Conservation (phyloP, 2,329 filamentous ascomycete species). For the Penicillium decumbens region DNA sequence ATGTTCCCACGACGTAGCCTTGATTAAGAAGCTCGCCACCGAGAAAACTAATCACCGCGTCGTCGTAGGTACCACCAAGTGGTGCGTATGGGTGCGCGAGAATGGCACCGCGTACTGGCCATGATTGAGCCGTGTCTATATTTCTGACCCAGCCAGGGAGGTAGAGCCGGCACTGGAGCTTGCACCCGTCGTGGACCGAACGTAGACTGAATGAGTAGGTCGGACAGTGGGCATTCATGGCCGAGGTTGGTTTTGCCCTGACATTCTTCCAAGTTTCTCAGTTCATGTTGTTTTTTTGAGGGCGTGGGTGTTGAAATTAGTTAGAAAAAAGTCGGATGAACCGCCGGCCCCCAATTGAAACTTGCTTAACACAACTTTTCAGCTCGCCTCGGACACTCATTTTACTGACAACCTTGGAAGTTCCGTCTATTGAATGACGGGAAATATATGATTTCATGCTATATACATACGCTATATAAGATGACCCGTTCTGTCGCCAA, state of each 20-base stretch:
- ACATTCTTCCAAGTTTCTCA: background rate
- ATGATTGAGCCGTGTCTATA: slow-evolving; percentile 21
- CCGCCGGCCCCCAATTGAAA: background rate
- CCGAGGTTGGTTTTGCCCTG: background rate
- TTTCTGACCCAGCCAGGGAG: slow-evolving; percentile 50
- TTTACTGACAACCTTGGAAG: background rate
- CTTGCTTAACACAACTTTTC: background rate
- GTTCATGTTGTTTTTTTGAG: background rate
- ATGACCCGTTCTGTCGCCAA: background rate
- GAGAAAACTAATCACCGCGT: slow-evolving; percentile 67
- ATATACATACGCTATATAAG: background rate
- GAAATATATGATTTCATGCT: background rate
- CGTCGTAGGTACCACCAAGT: slow-evolving; percentile 79
- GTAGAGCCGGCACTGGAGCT: slow-evolving; percentile 78
- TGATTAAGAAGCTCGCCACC: slow-evolving; percentile 60
- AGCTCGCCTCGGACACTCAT: background rate
- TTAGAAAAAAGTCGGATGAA: background rate
- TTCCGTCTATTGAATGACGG: background rate
- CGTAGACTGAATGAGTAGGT: slow-evolving; percentile 68
- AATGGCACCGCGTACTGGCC: slow-evolving; percentile 53
- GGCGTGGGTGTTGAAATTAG: slow-evolving; percentile 3
- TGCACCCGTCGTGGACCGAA: slow-evolving; percentile 71
- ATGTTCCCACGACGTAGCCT: slow-evolving; percentile 75
- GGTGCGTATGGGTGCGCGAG: slow-evolving; percentile 89
- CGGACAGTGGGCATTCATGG: slow-evolving; percentile 33